A percentile compares a stretch with the other conserved stretches of the same genome.
phyloP scores from a whole-genome alignment of 2,329 filamentous ascomycete species.

The Fusarium verticillioides region DNA sequence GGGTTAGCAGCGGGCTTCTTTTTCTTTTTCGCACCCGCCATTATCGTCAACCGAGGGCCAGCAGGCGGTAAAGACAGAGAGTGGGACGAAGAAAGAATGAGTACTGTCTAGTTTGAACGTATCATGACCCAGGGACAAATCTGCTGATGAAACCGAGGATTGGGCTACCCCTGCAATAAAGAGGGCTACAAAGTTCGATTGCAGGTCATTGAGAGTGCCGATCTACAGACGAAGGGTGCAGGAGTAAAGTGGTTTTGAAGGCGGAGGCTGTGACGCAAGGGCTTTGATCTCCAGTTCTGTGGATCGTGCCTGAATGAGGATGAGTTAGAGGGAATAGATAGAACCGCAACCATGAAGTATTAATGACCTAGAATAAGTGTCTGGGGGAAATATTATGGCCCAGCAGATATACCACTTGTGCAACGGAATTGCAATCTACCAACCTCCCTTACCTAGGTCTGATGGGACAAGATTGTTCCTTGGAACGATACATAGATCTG shows the following conservation, averaged over 20 bases:
- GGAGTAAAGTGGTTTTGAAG: slow-evolving; percentile 13
- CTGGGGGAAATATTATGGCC: not conserved
- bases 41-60: slow-evolving; percentile 50
- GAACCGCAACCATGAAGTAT: not conserved
- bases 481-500: slow-evolving; percentile 3
- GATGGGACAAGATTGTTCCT: not conserved
- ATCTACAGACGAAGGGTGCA: slow-evolving; percentile 15
- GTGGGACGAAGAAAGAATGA: not conserved
- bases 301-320: slow-evolving; percentile 18
- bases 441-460: not conserved
- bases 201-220: not conserved
- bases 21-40: slow-evolving; percentile 85
- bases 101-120: not conserved
- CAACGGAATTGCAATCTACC: not conserved
- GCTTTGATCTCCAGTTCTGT: slow-evolving; percentile 27
- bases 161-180: not conserved
- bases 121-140: slow-evolving; percentile 9
- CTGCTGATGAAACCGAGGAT: not conserved
- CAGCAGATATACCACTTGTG: not conserved
- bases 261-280: slow-evolving; percentile 41
- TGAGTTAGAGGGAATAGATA: not conserved
- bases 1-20: slow-evolving; percentile 90
- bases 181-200: slow-evolving; percentile 2
- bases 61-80: not conserved
- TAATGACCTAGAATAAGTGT: not conserved